Percentiles rank a stretch among this genome's conserved stretches.
phyloP scores from a whole-genome alignment of 2,329 filamentous ascomycete species.

The Beauveria bassiana region DNA sequence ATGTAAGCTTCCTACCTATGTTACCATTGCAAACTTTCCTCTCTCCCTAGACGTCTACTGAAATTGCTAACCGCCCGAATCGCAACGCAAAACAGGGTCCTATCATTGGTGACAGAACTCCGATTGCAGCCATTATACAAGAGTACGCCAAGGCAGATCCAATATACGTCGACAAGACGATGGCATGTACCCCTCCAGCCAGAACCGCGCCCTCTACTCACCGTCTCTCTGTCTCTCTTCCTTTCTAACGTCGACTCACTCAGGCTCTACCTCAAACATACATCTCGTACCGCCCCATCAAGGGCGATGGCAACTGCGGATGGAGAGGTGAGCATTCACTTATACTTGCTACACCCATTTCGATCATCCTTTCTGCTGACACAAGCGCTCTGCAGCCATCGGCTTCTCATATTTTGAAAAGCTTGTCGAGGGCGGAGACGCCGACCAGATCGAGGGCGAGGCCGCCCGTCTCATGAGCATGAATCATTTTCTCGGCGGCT shows the following conservation, averaged over 20 bases:
- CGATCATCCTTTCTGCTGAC: neutral
- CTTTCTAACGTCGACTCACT: neutral
- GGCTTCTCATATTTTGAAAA: conserved; percentile 91
- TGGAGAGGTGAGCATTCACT: conserved; percentile 73
- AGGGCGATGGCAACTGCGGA: conserved; percentile 92
- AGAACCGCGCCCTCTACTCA: neutral
- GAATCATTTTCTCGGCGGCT: conserved; percentile 67
- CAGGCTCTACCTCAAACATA: conserved; percentile 77
- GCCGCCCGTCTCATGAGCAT: conserved; percentile 63
- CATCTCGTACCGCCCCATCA: conserved; percentile 77
- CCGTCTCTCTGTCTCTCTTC: neutral
- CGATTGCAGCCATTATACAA: conserved; percentile 68
- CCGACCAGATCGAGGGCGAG: conserved; percentile 60
- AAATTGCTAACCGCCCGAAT: neutral
- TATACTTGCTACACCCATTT: neutral
- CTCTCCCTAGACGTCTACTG: neutral
- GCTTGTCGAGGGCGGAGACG: conserved; percentile 60
- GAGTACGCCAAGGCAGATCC: conserved; percentile 87
- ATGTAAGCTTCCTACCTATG: conserved; percentile 33
- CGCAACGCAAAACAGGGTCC: conserved; percentile 58
- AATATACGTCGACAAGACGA: conserved; percentile 78
- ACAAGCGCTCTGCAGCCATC: conserved; percentile 53
- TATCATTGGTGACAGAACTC: conserved; percentile 69
- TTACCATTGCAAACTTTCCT: neutral
- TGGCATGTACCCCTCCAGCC: conserved; percentile 46